These are phyloP conservation scores for Gynostemma pentaphyllum DNA, from an alignment of 306 rosid genomes.

Conservation along the genomic window DNA sequence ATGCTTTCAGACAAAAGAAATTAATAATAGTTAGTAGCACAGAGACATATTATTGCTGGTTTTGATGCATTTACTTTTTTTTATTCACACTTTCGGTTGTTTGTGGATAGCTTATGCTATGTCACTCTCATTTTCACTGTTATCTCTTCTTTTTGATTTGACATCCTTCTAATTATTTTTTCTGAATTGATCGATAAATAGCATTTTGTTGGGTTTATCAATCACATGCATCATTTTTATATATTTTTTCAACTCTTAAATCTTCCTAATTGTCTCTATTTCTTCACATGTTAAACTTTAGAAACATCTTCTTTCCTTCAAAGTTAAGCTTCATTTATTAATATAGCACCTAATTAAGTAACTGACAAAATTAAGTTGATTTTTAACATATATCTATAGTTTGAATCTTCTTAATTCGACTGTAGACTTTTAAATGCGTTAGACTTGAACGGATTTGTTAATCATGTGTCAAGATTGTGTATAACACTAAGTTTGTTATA, in stretches of 20 bases:
- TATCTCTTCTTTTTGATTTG: background rate
- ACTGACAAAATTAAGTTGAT: too few species aligned
- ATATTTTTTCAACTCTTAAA: too few species aligned
- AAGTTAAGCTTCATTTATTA: background rate
- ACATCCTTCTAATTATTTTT: too few species aligned
- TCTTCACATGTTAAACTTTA: background rate
- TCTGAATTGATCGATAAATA: background rate
- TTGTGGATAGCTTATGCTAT: slow-evolving; percentile 2
- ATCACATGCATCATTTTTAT: background rate
- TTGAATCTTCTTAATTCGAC: too few species aligned
- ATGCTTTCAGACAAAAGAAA: background rate
- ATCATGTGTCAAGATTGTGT: too few species aligned
- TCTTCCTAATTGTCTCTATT: background rate
- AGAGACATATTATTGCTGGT: background rate
- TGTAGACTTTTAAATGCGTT: too few species aligned
- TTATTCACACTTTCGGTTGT: slow-evolving; percentile 7
- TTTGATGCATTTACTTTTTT: background rate
- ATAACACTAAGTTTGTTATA: too few species aligned
- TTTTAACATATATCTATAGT: too few species aligned
- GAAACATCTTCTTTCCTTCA: background rate
- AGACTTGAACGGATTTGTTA: too few species aligned
- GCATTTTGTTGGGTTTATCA: background rate
- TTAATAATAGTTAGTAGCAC: background rate
- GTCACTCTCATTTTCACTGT: slow-evolving; percentile 7
- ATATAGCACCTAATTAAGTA: background rate